A percentile compares a stretch with the other conserved stretches of the same genome.
These are phyloP conservation scores for Anisodus tanguticus DNA, from an alignment of 257 asterid species.

Conservation along the genomic window DNA sequence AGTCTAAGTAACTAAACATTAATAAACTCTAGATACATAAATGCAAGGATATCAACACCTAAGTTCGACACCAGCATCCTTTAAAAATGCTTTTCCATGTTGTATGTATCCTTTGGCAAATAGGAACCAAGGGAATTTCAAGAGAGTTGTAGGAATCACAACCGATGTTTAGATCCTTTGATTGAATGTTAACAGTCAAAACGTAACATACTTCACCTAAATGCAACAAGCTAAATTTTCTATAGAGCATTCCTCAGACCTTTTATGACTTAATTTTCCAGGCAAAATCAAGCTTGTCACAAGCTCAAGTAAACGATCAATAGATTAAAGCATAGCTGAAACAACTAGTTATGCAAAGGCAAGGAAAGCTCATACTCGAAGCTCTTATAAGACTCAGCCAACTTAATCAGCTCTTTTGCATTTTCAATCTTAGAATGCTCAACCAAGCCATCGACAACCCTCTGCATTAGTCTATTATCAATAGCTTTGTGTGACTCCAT, in stretches of 20 bases:
- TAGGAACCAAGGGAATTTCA: background rate
- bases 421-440: conserved; percentile 27
- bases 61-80: background rate
- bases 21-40: no score
- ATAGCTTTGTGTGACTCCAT: background rate
- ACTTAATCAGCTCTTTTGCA: conserved; percentile 9
- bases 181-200: background rate
- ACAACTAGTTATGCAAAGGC: conserved; percentile 9
- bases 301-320: background rate
- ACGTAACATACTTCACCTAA: background rate
- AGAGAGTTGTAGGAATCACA: no score
- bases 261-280: background rate
- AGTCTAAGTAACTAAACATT: no score
- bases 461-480: background rate
- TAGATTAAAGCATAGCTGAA: background rate
- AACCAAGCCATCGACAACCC: conserved; percentile 2
- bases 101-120: no score
- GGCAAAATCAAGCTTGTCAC: background rate
- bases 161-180: background rate
- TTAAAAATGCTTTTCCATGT: background rate
- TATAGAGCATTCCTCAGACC: background rate
- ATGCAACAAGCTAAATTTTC: background rate
- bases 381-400: background rate
- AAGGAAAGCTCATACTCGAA: background rate
- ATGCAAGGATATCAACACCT: no score